Evolutionary conservation across 164 flowering plant species (phyloP), one percentile per base, ranked within the genome.

Genomic region (Tetrastigma voinierianum): DNA sequence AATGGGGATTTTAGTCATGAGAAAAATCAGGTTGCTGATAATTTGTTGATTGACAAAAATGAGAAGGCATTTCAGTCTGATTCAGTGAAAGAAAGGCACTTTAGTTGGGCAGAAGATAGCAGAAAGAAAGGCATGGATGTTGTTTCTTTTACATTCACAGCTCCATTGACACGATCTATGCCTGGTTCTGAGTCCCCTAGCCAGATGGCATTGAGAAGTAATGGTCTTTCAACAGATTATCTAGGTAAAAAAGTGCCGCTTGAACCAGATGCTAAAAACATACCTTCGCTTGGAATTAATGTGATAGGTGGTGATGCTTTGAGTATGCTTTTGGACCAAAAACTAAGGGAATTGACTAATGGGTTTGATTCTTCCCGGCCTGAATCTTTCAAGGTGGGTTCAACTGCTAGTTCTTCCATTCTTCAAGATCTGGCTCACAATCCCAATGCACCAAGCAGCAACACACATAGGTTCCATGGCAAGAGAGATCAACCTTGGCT

Each of bases 61-160:
- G 75, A 64, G 71, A 78, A 72, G 67, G 59, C 77, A 32, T 57
- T 60, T 43, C 74, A 69, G 47, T 62, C 81, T 45, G 72, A 68
- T 64, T 19, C 59, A 32, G 62, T 49, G 4, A 51, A 17, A 45
- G 81, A 81, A 19, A 65, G 67, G 43, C 66, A 72, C 45, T 62
- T 62, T 17, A 57, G 62, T 46, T 76, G 76, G 83, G 76, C 63
- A 52, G 86, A 78, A 65, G 87, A 87, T 48, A 70, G 77, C 79
- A 77, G 74, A 76, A 84, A 73, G 63, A 87, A 79, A 48, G 85
- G 90, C 60, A 82, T 73, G 70, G 98, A 92, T 78, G 91, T 93
- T 73, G 86, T 95, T 74, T 95, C 99, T 17, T 95, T 95, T 74
- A 90, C 99, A 45, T 92, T 95, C 70, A 90, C 86, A 46, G 82